Conservation (phyloP, 768 basidiomycete genomes). For the Tulasnella sp. region DNA sequence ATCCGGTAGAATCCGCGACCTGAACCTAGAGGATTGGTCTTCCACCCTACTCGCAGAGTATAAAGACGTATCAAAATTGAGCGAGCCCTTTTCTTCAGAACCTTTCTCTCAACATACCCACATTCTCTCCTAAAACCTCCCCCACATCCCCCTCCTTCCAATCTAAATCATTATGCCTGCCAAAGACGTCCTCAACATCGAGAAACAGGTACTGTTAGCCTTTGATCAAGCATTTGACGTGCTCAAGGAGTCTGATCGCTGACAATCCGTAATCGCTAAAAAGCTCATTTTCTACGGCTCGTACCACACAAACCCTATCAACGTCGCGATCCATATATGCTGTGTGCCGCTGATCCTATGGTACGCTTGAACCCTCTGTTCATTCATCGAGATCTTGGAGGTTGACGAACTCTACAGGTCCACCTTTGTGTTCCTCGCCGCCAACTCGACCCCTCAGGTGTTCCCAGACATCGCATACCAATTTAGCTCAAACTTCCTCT, state of each 20-base stretch:
- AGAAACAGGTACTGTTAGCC: constrained; percentile 47
- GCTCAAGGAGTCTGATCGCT: constrained; percentile 4
- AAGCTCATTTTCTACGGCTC: constrained; percentile 89
- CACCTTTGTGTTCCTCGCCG: constrained; percentile 20
- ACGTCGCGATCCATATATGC: constrained; percentile 74
- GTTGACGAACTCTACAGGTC: constrained; percentile 22
- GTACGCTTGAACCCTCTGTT: constrained; percentile 32
- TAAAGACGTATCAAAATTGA: too few relatives aligned
- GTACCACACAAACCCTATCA: constrained; percentile 75
- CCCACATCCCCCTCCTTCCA: not conserved
- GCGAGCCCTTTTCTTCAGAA: too few relatives aligned
- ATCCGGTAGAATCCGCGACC: too few relatives aligned
- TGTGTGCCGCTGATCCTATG: constrained; percentile 79
- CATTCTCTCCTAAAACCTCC: not conserved
- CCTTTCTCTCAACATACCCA: too few relatives aligned
- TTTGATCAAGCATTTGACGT: not conserved
- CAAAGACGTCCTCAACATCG: constrained; percentile 45
- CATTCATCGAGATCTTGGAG: constrained; percentile 19
- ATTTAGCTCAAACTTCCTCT: constrained; percentile 50
- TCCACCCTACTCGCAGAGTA: too few relatives aligned
- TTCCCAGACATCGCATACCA: constrained; percentile 41
- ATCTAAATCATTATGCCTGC: not conserved
- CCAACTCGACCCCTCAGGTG: constrained; percentile 40
- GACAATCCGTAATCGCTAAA: not conserved
- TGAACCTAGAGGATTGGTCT: too few relatives aligned